phyloP scores from a whole-genome alignment of 1,139 yeast species.

The Casaregolazyma suthepensis region DNA sequence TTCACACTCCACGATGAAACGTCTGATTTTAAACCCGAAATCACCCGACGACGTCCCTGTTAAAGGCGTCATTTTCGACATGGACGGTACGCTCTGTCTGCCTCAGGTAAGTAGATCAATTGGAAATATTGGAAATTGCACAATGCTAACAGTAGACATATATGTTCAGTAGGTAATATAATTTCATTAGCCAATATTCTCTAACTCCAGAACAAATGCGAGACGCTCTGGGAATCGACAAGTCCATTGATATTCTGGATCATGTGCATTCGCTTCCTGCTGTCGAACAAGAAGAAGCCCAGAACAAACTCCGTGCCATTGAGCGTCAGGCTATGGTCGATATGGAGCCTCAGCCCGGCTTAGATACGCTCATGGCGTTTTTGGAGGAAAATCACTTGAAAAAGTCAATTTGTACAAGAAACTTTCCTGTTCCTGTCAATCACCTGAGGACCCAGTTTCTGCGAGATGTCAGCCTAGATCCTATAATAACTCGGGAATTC shows the following conservation, averaged over 20 bases:
- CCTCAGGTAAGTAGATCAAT: constrained; percentile 42
- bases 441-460: constrained; percentile 43
- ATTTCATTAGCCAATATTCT: too few relatives aligned
- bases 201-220: constrained; percentile 45
- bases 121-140: neutral
- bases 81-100: constrained; percentile 63
- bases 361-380: constrained; percentile 31
- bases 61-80: constrained; percentile 54
- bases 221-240: constrained; percentile 46
- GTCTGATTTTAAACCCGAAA: constrained; percentile 30
- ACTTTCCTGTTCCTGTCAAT: constrained; percentile 47
- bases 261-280: constrained; percentile 41
- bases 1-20: neutral
- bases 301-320: constrained; percentile 41
- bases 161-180: constrained; percentile 46
- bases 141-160: constrained; percentile 36
- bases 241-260: constrained; percentile 45
- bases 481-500: constrained; percentile 54
- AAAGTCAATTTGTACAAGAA: constrained; percentile 57
- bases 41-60: constrained; percentile 33
- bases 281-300: constrained; percentile 40
- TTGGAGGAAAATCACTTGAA: constrained; percentile 34
- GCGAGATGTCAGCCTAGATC: constrained; percentile 40
- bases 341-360: constrained; percentile 49
- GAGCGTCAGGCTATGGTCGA: constrained; percentile 53